Base-by-base conservation (phyloP, 495 filamentous ascomycete species). In the Hyaloscypha hepaticicola region DNA sequence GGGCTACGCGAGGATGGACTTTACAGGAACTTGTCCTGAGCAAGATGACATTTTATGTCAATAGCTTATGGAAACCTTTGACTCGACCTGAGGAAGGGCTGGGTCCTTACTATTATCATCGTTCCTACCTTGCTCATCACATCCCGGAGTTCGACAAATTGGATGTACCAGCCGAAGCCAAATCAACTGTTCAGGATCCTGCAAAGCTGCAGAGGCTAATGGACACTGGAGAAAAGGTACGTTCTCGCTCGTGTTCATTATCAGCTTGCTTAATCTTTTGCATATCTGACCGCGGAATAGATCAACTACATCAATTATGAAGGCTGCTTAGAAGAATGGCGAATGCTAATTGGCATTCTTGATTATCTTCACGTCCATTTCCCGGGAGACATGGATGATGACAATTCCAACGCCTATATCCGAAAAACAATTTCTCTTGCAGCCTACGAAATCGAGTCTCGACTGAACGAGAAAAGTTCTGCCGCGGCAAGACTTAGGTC, bases 1-100 rank as follows among this genome's bases (percentile, higher is more conserved):
- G 78, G 79, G 73, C 75, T 0, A 76, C 73, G 2, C 70, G 77
- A 52, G 79, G 75, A 9, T 82, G 79, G 78, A 82, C 78, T 26
- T 69, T 81, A n/a, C 79, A 82, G 58, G 79, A 82, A 59, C 73
- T 82, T 41, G 77, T 80, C 27, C 72, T 80, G 72, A 82, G 79
- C 67, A 79, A 77, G 69, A 73, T 75, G 26, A 77, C 77, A 1
- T 80, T 74, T 68, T 80, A 77, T 65, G 74, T 76, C 31, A 82
- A 82, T 55, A 73, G 72, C 2, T 49, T 68, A 2, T 80, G 78
- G 78, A 16, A 69, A 49, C 65, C 67, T 24, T 62, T 80, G 48
- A 66, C 61, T 21, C 69, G 79, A 27, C 73, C 75, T 24, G 67
- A 76, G 28, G 77, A 80, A 50, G 72, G 61, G 28, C 55, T 80